Conservation (phyloP, 306 rosid species). For the Corylus heterophylla region DNA sequence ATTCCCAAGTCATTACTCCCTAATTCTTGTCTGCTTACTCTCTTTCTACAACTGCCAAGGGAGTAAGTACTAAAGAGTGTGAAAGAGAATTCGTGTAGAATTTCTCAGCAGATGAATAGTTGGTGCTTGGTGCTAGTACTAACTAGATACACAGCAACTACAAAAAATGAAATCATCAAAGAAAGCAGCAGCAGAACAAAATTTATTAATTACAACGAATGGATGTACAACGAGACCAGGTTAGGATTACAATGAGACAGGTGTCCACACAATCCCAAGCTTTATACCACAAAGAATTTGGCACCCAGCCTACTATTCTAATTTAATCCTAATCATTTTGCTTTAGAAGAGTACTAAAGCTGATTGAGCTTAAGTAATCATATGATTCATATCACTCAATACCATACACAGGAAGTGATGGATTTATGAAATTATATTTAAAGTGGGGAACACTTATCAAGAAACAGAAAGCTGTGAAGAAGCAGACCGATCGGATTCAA, state of each 20-base stretch:
- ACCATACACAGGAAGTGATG: neutral
- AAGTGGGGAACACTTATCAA: conserved; percentile 24
- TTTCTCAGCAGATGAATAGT: neutral
- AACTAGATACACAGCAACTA: neutral
- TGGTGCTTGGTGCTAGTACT: neutral
- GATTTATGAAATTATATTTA: conserved; percentile 1
- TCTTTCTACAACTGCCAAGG: too few species aligned
- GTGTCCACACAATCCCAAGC: neutral
- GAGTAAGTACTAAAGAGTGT: too few species aligned
- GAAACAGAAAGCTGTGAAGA: conserved; percentile 46
- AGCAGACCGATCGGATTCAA: conserved; percentile 78
- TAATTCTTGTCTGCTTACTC: too few species aligned
- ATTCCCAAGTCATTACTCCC: too few species aligned
- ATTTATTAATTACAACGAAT: conserved; percentile 20
- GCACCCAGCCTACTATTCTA: neutral
- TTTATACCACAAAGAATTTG: neutral
- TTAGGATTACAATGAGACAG: neutral
- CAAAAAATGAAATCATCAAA: neutral
- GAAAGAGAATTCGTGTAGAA: too few species aligned
- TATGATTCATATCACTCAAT: neutral
- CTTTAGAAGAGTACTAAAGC: conserved; percentile 1
- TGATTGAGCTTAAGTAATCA: conserved; percentile 12
- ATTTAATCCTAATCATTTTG: neutral
- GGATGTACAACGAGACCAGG: conserved; percentile 8
- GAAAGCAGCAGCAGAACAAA: conserved; percentile 10